Evolutionary conservation across 495 filamentous ascomycete species (phyloP), one percentile per base, ranked within the genome.

Genomic region (Xylaria castorea): DNA sequence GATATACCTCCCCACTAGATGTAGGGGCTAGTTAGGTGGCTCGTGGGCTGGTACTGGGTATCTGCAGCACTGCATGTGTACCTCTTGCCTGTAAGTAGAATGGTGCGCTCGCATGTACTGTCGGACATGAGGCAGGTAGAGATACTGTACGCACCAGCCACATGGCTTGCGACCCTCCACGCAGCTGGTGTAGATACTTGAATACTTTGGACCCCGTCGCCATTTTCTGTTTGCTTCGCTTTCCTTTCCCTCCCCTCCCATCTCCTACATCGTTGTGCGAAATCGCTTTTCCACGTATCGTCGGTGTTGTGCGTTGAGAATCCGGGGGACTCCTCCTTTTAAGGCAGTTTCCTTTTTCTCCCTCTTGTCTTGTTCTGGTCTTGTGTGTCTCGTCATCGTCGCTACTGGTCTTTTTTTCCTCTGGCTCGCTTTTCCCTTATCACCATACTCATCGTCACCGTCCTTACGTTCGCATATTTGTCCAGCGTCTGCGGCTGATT

Each of bases 321-420:
- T 81, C 81, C 77, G 82, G 82, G 84, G 80, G 83, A 81, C 80
- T 83, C 79, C 80, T 84, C 80, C 82, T 83, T 84, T 84, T 60
- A 83, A 82, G 82, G 82, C 80, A 81, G 80, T 84, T 85, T 86
- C 80, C 77, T 84, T 86, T 80, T 77, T 74, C 66, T 74, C 73
- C 66, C 66, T 75, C 75, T 71, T 71, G 70, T 71, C 61, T 71
- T 48, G 69, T 71, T 71, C 61, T 51, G 61, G 70, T 71, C 70
- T 53, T 67, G 62, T 72, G 70, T 53, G 40, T 80, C 73, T 75
- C 67, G 57, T 80, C 69, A 65, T 75, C 72, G 78, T 74, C 76
- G 71, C 74, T 74, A 38, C 65, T 74, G n/a, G 55, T 30, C 36
- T 71, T 72, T 74, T 66, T 73, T 73, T 71, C 64, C 70, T 72